Conservation (phyloP, 495 filamentous ascomycete genomes). For the Lichenothelia convexa region DNA sequence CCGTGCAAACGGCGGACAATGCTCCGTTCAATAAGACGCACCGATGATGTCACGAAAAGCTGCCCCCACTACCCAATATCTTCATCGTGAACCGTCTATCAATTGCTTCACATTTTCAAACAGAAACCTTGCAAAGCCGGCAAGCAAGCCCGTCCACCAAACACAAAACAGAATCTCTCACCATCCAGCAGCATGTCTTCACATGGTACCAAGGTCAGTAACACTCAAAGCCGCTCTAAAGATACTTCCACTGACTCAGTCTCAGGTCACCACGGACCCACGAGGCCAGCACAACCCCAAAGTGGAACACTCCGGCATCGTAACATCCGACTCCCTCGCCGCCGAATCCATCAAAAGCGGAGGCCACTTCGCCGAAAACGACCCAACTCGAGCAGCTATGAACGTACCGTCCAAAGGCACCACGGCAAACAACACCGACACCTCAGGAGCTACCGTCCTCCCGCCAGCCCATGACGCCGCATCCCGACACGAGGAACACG, state of each 20-base stretch:
- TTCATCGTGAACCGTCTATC: too few relatives aligned
- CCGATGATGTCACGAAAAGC: too few relatives aligned
- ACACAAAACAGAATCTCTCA: slow-evolving; percentile 2
- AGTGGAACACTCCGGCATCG: slow-evolving; percentile 34
- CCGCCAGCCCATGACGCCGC: slow-evolving; percentile 29
- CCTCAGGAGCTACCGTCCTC: slow-evolving; percentile 31
- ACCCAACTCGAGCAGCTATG: slow-evolving; percentile 31
- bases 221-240: not conserved
- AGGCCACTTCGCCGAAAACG: slow-evolving; percentile 32
- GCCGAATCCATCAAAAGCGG: slow-evolving; percentile 36
- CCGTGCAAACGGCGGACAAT: too few relatives aligned
- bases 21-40: too few relatives aligned
- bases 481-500: slow-evolving; percentile 22
- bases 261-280: slow-evolving; percentile 29
- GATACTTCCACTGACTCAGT: not conserved
- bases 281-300: slow-evolving; percentile 24
- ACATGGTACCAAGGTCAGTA: slow-evolving; percentile 6
- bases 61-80: too few relatives aligned
- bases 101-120: too few relatives aligned
- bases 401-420: slow-evolving; percentile 28
- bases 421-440: slow-evolving; percentile 39
- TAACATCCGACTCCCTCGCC: slow-evolving; percentile 46
- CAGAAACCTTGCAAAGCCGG: too few relatives aligned
- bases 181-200: slow-evolving; percentile 6
- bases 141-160: not conserved